Evolutionary conservation across 441 rosid species (phyloP).

Genomic region (Caryocar brasiliense): DNA sequence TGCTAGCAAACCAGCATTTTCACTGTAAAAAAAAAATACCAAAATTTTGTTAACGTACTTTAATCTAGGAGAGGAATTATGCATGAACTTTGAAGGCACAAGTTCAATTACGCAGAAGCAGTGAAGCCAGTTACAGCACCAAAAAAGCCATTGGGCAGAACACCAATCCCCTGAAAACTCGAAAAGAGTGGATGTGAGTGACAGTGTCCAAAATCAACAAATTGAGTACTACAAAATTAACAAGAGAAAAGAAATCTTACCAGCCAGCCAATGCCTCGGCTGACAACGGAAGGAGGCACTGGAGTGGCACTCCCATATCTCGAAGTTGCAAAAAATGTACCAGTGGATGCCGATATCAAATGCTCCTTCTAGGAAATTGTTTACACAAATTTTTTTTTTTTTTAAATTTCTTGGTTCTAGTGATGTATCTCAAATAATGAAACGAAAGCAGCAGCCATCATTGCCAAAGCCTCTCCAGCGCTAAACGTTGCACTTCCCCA

Average conservation of each 20-base stretch:
- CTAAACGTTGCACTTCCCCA: slow-evolving; percentile 72
- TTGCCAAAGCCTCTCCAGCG: slow-evolving; percentile 50
- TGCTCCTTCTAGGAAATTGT: too few relatives aligned
- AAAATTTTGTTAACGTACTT: neutral
- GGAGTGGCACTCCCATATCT: slow-evolving; percentile 77
- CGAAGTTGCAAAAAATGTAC: slow-evolving; percentile 56
- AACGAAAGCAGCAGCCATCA: slow-evolving; percentile 67
- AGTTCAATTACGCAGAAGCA: slow-evolving; percentile 41
- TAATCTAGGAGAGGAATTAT: too few relatives aligned
- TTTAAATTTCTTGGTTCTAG: too few relatives aligned
- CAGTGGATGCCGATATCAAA: too few relatives aligned
- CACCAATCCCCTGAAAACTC: slow-evolving; percentile 56
- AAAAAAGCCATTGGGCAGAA: slow-evolving; percentile 44
- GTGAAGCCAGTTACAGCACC: slow-evolving; percentile 45
- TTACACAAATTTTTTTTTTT: too few relatives aligned
- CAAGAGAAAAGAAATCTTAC: slow-evolving; percentile 23
- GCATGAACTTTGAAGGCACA: neutral
- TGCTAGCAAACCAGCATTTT: slow-evolving; percentile 73
- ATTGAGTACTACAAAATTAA: neutral
- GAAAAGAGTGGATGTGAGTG: neutral
- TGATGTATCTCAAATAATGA: slow-evolving; percentile 59
- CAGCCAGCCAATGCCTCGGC: slow-evolving; percentile 81
- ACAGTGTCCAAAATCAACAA: neutral
- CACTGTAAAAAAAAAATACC: slow-evolving; percentile 27
- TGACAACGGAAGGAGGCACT: slow-evolving; percentile 66